Evolutionary conservation across 306 rosid genomes (phyloP), one percentile per base, ranked within the genome.

Genomic region (Gastrolobium bilobum): DNA sequence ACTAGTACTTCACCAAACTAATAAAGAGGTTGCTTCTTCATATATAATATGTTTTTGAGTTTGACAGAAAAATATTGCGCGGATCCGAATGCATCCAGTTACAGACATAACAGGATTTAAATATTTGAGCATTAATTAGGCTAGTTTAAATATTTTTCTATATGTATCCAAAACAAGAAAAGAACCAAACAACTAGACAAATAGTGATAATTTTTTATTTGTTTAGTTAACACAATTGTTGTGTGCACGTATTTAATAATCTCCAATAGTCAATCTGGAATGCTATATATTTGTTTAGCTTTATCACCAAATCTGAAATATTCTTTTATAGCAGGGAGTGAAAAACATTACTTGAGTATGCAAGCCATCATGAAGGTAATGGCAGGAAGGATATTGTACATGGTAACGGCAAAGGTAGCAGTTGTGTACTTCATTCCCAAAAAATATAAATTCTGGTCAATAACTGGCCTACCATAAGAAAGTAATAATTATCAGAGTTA

Each of bases 391-490:
- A 95, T 82, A 65, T 95, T 95, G 85, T 63, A 56, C 97, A 93
- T 93, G 63, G 99, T 84, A 1, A 92, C 90, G 5, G 98, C 99
- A 80, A 91, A 95, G n/a, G 99, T 93, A 75, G 99, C 99, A 53
- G 97, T 90, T 63, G 99, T 95, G 89, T 93, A 90, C 84, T 88
- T 95, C 97, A 93, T 89, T 71, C 99, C 99, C 87, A 90, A 14
- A 82, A 79, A 93, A 51, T 87, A 93, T 13, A 95, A 83, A 83
- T 93, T 95, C 77, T 95, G 99, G 30, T 93, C 99, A 62, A 95
- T 87, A 5, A 95, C 98, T 5, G 99, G 99, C 90, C 99, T 95
- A 93, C 46, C 58, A 74, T 10, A 51, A 61, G 7, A 48, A 59
- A 63, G 10, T 35, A 44, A 20, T 4, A 29, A 44, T 2, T 4